A percentile compares a stretch with the other conserved stretches of the same genome.
Conservation (phyloP, 129 eudicot genomes). For the Tagetes erecta region DNA sequence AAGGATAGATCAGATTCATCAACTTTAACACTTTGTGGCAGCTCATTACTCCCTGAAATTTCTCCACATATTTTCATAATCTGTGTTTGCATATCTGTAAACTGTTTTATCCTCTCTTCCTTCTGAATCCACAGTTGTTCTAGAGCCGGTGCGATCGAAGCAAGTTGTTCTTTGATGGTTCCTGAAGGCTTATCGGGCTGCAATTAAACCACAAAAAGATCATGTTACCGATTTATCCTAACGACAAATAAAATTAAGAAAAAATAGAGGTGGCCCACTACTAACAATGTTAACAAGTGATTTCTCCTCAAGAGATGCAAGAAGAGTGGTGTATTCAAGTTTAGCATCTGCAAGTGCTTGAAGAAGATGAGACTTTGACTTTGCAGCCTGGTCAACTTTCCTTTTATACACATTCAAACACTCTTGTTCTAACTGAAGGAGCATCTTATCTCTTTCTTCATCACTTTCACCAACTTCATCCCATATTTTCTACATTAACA, state of each 20-base stretch:
- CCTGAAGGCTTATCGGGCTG: slow-evolving; percentile 92
- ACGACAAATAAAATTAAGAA: neutral
- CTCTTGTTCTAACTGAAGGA: slow-evolving; percentile 92
- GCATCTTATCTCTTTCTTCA: slow-evolving; percentile 94
- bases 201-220: slow-evolving; percentile 24
- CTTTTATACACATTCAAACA: slow-evolving; percentile 92
- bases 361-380: slow-evolving; percentile 78
- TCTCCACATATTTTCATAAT: slow-evolving; percentile 77
- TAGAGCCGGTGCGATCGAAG: slow-evolving; percentile 76
- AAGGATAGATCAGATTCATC: slow-evolving; percentile 82
- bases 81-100: slow-evolving; percentile 64
- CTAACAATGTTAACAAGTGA: slow-evolving; percentile 64
- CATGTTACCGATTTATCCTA: neutral
- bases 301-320: slow-evolving; percentile 83
- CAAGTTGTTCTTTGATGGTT: slow-evolving; percentile 87
- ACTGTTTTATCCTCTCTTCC: slow-evolving; percentile 77
- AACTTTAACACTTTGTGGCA: slow-evolving; percentile 45
- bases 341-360: slow-evolving; percentile 82
- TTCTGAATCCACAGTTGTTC: slow-evolving; percentile 74
- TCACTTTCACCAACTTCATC: slow-evolving; percentile 98
- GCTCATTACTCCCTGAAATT: slow-evolving; percentile 70
- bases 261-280: neutral
- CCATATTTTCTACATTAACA: slow-evolving; percentile 81
- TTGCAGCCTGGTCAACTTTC: slow-evolving; percentile 87
- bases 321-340: slow-evolving; percentile 68